Evolutionary conservation across 805 yeast species (phyloP).

Genomic region (Wickerhamiella bombiphila): DNA sequence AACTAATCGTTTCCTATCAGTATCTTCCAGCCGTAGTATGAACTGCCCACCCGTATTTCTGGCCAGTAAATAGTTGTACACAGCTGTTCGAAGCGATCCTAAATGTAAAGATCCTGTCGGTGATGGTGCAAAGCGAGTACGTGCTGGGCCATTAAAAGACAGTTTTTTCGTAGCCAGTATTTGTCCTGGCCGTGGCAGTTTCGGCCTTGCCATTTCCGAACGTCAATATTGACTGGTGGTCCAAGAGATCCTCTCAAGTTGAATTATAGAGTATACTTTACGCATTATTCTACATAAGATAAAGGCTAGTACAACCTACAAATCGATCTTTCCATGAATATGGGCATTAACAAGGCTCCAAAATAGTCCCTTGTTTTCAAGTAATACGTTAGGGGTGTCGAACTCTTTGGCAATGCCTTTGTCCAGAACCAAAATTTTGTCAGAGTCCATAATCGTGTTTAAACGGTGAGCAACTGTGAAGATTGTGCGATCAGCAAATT

Average conservation of each 20-base stretch:
- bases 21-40: slow-evolving; percentile 75
- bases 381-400: slow-evolving; percentile 46
- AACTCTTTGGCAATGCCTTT: slow-evolving; percentile 38
- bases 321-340: not conserved
- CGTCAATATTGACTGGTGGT: too few relatives aligned
- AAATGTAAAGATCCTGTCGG: slow-evolving; percentile 93
- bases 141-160: too few relatives aligned
- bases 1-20: slow-evolving; percentile 71
- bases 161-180: too few relatives aligned
- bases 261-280: too few relatives aligned
- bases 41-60: slow-evolving; percentile 67
- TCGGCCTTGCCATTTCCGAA: too few relatives aligned
- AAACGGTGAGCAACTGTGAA: slow-evolving; percentile 72
- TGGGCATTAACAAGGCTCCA: slow-evolving; percentile 6
- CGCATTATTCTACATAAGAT: too few relatives aligned
- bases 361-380: slow-evolving; percentile 33
- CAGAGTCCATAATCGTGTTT: slow-evolving; percentile 50
- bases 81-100: slow-evolving; percentile 86
- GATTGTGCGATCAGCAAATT: slow-evolving; percentile 53
- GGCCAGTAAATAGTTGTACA: slow-evolving; percentile 78
- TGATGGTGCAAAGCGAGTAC: slow-evolving; percentile 94
- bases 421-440: slow-evolving; percentile 44
- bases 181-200: too few relatives aligned
- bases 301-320: too few relatives aligned
- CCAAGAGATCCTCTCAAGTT: too few relatives aligned